A percentile compares a stretch with the other conserved stretches of the same genome.
phyloP scores from a whole-genome alignment of 352 stramenopile species.

The Phytopythium aichiense region DNA sequence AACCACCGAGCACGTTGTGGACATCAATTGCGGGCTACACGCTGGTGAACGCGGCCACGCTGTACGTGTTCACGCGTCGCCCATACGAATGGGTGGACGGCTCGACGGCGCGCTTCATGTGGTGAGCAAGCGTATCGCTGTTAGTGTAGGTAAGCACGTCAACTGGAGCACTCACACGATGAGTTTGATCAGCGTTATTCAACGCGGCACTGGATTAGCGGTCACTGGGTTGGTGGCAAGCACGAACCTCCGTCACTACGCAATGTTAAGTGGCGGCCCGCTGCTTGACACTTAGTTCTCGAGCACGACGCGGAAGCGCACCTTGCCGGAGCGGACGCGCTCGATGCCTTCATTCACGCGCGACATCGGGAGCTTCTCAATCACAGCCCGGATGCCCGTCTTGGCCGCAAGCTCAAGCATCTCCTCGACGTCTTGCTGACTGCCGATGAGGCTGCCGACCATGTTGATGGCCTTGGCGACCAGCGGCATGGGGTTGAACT shows the following conservation, averaged over 20 bases:
- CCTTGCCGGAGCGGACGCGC: conserved; percentile 24
- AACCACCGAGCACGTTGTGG: conserved; percentile 41
- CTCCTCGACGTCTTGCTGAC: conserved; percentile 62
- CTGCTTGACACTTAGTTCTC: conserved; percentile 17
- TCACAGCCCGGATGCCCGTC: conserved; percentile 38
- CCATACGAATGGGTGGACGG: conserved; percentile 81
- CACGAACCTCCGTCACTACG: too few species aligned
- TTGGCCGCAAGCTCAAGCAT: conserved; percentile 74
- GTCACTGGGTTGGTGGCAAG: too few species aligned
- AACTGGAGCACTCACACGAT: neutral
- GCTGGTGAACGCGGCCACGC: conserved; percentile 55
- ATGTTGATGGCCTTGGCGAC: conserved; percentile 34
- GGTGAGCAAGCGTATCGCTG: conserved; percentile 32
- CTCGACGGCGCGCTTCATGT: conserved; percentile 83
- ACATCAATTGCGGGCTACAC: conserved; percentile 39
- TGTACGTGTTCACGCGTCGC: conserved; percentile 70
- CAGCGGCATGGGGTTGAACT: conserved; percentile 29
- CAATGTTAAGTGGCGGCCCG: too few species aligned
- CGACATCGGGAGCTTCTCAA: conserved; percentile 40
- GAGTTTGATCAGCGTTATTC: neutral
- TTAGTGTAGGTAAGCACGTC: neutral
- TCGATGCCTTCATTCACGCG: conserved; percentile 31
- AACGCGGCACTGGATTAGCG: neutral
- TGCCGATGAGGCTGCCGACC: conserved; percentile 64
- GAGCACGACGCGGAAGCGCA: conserved; percentile 44